These are phyloP conservation scores for Arachis hypogaea DNA, from an alignment of 306 rosid species.

Conservation along the genomic window DNA sequence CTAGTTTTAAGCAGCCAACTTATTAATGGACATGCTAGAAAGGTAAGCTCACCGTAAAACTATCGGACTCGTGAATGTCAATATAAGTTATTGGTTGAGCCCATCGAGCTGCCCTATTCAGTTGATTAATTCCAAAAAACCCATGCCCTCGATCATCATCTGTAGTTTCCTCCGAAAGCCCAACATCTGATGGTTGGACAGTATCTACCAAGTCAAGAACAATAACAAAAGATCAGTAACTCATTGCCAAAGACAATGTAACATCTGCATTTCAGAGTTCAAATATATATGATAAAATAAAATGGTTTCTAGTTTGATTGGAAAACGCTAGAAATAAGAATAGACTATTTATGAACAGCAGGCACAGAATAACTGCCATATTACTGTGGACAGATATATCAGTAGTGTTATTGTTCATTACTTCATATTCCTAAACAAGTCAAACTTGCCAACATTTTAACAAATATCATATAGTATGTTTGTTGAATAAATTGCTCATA, in stretches of 20 bases:
- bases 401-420: background rate
- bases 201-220: constrained; percentile 55
- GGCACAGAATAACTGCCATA: constrained; percentile 15
- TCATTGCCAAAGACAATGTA: constrained; percentile 10
- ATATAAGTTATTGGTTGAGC: constrained; percentile 88
- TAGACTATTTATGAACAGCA: constrained; percentile 7
- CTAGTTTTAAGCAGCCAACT: constrained; percentile 23
- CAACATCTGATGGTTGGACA: constrained; percentile 71
- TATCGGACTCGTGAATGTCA: constrained; percentile 68
- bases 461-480: constrained; percentile 6
- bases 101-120: constrained; percentile 74
- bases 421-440: constrained; percentile 10
- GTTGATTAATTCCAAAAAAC: constrained; percentile 56
- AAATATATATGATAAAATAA: background rate
- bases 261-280: constrained; percentile 31
- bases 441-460: constrained; percentile 21
- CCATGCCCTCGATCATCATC: constrained; percentile 92
- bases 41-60: constrained; percentile 68
- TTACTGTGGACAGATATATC: constrained; percentile 13
- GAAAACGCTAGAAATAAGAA: background rate
- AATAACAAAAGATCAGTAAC: constrained; percentile 33
- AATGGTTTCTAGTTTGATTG: constrained; percentile 1
- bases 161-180: constrained; percentile 67
- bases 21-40: background rate
- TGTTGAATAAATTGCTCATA: constrained; percentile 20